Percentiles rank a stretch among this genome's conserved stretches.
Evolutionary conservation across 2,329 filamentous ascomycete genomes (phyloP).

Genomic region (Trichoderma sp.): DNA sequence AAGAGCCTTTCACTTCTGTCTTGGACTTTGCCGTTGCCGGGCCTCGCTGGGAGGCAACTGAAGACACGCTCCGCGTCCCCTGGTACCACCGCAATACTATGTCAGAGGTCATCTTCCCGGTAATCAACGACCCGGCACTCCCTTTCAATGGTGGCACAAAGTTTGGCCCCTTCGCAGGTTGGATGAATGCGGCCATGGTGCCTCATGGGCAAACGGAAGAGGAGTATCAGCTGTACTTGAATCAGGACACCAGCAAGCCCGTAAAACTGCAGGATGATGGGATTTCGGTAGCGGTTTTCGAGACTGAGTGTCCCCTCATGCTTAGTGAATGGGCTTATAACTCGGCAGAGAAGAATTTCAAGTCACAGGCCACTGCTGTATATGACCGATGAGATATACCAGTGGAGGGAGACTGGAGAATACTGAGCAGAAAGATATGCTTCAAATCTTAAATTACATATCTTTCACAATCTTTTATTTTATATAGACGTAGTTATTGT

Average conservation of each 20-base stretch:
- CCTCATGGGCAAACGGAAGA: not conserved
- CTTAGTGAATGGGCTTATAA: not conserved
- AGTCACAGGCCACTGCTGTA: not conserved
- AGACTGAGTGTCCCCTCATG: not conserved
- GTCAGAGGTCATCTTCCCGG: not conserved
- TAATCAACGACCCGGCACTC: not conserved
- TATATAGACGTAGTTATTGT: not conserved
- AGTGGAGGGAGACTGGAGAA: not conserved
- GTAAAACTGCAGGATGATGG: not conserved
- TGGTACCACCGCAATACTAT: not conserved
- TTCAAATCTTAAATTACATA: not conserved
- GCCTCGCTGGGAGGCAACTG: not conserved
- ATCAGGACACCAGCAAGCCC: not conserved
- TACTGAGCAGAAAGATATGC: not conserved
- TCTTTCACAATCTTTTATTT: not conserved
- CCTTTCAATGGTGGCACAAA: not conserved
- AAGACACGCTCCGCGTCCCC: not conserved
- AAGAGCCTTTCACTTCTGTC: not conserved
- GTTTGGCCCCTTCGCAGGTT: not conserved
- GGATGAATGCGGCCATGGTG: not conserved
- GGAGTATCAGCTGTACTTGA: not conserved
- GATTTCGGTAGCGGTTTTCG: not conserved
- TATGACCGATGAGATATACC: not conserved
- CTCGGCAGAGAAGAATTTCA: not conserved
- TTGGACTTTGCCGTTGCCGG: not conserved